Conservation (phyloP, 768 basidiomycete species). For the Suillus bovinus region DNA sequence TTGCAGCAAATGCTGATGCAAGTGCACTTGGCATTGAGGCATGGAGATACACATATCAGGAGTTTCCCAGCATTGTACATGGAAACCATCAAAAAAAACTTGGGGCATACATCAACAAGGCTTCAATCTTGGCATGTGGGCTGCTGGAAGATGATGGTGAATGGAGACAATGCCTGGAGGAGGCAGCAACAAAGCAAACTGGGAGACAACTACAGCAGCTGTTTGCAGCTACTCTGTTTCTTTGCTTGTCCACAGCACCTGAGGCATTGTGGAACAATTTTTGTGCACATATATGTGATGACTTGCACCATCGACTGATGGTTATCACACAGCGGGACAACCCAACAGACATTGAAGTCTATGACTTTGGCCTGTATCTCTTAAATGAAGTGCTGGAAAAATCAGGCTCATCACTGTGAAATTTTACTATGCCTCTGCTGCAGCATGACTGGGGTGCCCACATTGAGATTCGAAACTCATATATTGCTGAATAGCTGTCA, state of each 20-base stretch:
- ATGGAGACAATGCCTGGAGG: conserved; percentile 40
- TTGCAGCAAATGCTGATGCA: not conserved
- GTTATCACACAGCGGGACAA: not conserved
- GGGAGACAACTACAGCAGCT: conserved; percentile 35
- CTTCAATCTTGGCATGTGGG: no score
- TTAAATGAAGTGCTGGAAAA: not conserved
- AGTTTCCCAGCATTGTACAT: not conserved
- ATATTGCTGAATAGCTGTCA: no score
- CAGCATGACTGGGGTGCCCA: not conserved
- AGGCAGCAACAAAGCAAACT: conserved; percentile 39
- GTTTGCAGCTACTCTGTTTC: conserved; percentile 41
- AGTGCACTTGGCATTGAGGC: not conserved
- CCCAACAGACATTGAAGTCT: not conserved
- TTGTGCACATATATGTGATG: not conserved
- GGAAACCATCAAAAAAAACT: no score
- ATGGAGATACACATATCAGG: not conserved
- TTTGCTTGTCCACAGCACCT: not conserved
- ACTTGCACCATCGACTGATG: not conserved
- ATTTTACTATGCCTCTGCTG: not conserved
- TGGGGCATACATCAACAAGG: no score
- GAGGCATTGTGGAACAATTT: not conserved
- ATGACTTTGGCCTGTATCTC: not conserved
- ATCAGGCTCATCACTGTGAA: not conserved
- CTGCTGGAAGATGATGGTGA: conserved; percentile 48
- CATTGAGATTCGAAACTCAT: not conserved